Evolutionary conservation across 2,329 filamentous ascomycete genomes (phyloP).

Genomic region (Fusarium aywerte): DNA sequence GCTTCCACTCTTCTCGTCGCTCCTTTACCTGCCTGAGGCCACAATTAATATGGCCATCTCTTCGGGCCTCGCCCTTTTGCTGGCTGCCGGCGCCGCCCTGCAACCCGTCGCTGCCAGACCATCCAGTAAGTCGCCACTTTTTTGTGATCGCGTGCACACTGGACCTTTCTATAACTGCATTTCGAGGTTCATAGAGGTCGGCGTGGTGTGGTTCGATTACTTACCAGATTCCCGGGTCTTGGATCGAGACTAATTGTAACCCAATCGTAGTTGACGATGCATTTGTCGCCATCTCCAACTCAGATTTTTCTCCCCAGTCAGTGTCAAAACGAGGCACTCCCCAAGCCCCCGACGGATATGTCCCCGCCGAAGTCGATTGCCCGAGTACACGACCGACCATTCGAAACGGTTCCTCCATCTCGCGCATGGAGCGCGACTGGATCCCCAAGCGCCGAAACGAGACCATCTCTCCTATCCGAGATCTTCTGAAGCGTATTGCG

Average conservation of each 20-base stretch:
- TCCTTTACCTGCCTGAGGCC: slow-evolving; percentile 3
- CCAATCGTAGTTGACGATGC: slow-evolving; percentile 32
- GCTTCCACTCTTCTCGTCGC: slow-evolving; percentile 2
- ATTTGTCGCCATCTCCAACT: slow-evolving; percentile 30
- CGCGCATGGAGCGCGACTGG: slow-evolving; percentile 78
- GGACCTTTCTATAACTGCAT: background rate
- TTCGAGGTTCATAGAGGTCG: background rate
- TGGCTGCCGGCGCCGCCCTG: slow-evolving; percentile 43
- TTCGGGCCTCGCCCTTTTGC: slow-evolving; percentile 39
- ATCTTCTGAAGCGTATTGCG: slow-evolving; percentile 75
- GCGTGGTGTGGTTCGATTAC: background rate
- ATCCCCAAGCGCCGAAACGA: slow-evolving; percentile 75
- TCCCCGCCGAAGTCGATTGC: slow-evolving; percentile 74
- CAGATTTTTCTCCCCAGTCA: slow-evolving; percentile 26
- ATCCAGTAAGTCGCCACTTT: slow-evolving; percentile 28
- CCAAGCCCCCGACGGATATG: slow-evolving; percentile 67
- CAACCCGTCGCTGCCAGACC: slow-evolving; percentile 35
- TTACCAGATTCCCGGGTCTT: background rate
- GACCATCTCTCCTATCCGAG: slow-evolving; percentile 78
- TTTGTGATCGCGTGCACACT: background rate
- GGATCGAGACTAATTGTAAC: slow-evolving; percentile 23
- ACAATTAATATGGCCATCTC: slow-evolving; percentile 39
- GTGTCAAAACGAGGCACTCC: slow-evolving; percentile 46
- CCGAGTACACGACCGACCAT: slow-evolving; percentile 76
- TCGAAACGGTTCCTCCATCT: slow-evolving; percentile 70